Percentiles rank a stretch among this genome's conserved stretches.
Conservation (phyloP, 208 protist species). For the Acanthamoeba royreba region DNA sequence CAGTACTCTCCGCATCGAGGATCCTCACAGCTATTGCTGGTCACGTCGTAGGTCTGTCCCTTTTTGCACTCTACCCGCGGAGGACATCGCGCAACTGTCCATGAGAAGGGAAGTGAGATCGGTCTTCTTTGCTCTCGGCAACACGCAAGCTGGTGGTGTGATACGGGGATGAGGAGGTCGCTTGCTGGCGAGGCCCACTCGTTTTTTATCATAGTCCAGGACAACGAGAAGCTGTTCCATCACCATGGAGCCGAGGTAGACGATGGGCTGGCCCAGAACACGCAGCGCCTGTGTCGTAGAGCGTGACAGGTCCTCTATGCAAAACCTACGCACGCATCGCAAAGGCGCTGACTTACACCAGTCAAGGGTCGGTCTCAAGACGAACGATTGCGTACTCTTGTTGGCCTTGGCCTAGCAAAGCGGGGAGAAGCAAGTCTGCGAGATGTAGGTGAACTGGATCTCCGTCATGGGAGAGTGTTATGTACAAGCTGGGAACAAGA, state of each 20-base stretch:
- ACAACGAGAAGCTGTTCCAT: background rate
- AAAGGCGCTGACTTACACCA: background rate
- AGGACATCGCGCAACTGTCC: background rate
- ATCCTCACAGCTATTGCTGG: background rate
- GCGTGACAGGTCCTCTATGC: background rate
- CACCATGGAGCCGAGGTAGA: background rate
- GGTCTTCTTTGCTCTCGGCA: background rate
- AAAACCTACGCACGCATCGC: background rate
- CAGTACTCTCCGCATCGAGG: background rate
- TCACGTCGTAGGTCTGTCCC: background rate
- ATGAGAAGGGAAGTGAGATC: background rate
- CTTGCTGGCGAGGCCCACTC: background rate
- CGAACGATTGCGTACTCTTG: background rate
- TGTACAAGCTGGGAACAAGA: background rate
- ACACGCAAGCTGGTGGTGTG: no score
- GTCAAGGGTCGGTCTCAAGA: background rate
- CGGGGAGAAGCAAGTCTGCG: background rate
- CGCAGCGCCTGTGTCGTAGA: background rate
- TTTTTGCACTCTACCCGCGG: background rate
- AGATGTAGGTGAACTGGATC: background rate
- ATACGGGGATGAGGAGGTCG: background rate
- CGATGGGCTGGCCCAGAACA: background rate
- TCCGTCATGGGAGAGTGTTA: background rate
- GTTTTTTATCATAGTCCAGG: background rate
- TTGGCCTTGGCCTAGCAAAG: background rate